These are phyloP conservation scores for Penicillium sp. DNA, from an alignment of 2,329 filamentous ascomycete species.

Conservation along the genomic window DNA sequence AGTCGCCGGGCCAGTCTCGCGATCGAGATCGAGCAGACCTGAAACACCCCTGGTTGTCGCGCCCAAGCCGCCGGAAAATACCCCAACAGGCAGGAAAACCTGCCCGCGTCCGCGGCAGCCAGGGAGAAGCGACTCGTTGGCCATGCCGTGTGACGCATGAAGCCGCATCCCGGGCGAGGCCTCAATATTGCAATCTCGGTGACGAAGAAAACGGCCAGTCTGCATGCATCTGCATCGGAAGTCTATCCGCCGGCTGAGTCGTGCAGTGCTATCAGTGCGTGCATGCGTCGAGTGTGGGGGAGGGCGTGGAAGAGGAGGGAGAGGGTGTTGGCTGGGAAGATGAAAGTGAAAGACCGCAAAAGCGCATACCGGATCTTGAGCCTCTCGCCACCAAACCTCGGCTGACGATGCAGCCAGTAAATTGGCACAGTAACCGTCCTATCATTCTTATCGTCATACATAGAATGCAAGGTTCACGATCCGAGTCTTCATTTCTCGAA, in stretches of 20 bases:
- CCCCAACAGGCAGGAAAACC: neutral
- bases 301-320: neutral
- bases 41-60: neutral
- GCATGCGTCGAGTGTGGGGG: conserved; percentile 4
- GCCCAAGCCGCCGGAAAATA: neutral
- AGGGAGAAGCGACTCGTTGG: conserved; percentile 7
- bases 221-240: conserved; percentile 7
- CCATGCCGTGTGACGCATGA: conserved; percentile 13
- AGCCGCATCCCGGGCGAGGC: conserved; percentile 8
- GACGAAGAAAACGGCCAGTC: conserved; percentile 9
- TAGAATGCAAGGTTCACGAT: too few species aligned
- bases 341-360: too few species aligned
- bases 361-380: too few species aligned
- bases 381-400: too few species aligned
- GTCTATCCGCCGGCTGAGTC: neutral
- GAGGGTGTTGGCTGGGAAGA: too few species aligned
- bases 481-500: too few species aligned
- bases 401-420: too few species aligned
- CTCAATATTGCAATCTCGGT: conserved; percentile 8
- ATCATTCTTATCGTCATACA: too few species aligned
- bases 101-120: conserved; percentile 3
- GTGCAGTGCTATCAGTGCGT: conserved; percentile 1
- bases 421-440: too few species aligned
- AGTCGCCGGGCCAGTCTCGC: neutral
- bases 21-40: conserved; percentile 1